Evolutionary conservation across 257 asterid species (phyloP), one percentile per base, ranked within the genome.

Genomic region (Nicotiana tomentosiformis): DNA sequence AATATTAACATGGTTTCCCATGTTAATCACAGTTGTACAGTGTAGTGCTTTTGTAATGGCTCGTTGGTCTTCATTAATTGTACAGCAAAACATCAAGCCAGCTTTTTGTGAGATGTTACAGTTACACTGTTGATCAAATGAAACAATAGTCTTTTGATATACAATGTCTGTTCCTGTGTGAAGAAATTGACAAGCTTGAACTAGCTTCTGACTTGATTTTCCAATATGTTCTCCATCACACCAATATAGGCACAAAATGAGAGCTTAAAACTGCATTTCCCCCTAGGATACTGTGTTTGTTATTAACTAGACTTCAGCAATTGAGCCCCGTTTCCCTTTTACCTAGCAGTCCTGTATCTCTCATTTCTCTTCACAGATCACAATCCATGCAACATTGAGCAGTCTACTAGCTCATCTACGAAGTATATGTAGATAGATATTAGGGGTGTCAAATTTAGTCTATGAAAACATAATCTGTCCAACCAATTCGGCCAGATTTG

Each of bases 41-140:
- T 74, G 62, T 51, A 76, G 64, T 49, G 26, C 26, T 76, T 51
- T 76, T 74, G 64, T 76, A 76, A 67, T 33, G 76, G 76, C 76
- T 33, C 5, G 51, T 33, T 33, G 76, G 55, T 26, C 39, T 32
- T 67, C 55, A 37, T 37, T 29, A 33, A 65, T 64, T 80, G 83
- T 80, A 80, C 77, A 65, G 77, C 30, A 80, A 33, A 61, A 10
- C 3, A 46, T 65, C 30, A 62, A 32, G 35, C 61, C 51, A 64
- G 83, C 29, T 46, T 80, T 49, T 74, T 74, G 80, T 74, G 53
- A 26, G 80, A 51, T 51, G 64, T 74, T 26, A 49, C 39, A 72
- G 23, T 46, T n/a, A 23, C 10, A 72, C 26, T 49, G 61, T 49
- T 26, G 70, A 65, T 65, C 39, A 26, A 46, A 74, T 15, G 80